These are phyloP conservation scores for Salix brachista DNA, from an alignment of 345 rosid genomes.

Conservation along the genomic window DNA sequence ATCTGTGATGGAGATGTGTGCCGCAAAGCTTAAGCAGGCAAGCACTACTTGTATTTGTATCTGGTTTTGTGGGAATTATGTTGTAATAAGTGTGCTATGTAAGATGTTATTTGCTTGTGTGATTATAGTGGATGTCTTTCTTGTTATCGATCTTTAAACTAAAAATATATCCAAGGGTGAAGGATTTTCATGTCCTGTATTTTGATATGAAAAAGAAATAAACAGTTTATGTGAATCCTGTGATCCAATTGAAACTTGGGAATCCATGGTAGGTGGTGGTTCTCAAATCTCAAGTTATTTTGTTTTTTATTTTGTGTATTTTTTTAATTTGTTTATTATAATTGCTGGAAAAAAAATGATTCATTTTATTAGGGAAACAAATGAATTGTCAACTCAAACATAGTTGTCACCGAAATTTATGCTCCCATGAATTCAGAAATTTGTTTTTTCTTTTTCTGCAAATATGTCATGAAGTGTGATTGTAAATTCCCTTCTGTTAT, in stretches of 20 bases:
- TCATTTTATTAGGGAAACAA: no score
- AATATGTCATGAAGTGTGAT: no score
- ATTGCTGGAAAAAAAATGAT: no score
- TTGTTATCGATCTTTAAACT: not conserved
- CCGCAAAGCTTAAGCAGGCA: not conserved
- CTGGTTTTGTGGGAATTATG: not conserved
- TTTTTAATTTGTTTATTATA: no score
- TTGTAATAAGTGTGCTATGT: not conserved
- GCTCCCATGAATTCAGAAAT: no score
- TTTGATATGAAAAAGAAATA: not conserved
- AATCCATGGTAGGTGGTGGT: not conserved
- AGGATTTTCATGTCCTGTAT: not conserved
- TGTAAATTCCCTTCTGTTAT: no score
- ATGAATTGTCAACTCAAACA: no score
- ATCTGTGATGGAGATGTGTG: constrained; percentile 7
- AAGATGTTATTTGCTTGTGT: not conserved
- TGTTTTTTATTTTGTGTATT: no score
- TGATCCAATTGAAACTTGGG: not conserved
- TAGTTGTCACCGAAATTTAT: no score
- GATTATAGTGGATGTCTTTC: not conserved
- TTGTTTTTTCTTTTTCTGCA: no score
- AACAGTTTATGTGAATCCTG: not conserved
- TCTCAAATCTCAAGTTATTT: not conserved
- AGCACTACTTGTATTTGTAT: not conserved
- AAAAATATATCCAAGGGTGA: no score